Evolutionary conservation across 2,329 filamentous ascomycete species (phyloP), one percentile per base, ranked within the genome.

Genomic region (Microdochium trichocladiopsis): DNA sequence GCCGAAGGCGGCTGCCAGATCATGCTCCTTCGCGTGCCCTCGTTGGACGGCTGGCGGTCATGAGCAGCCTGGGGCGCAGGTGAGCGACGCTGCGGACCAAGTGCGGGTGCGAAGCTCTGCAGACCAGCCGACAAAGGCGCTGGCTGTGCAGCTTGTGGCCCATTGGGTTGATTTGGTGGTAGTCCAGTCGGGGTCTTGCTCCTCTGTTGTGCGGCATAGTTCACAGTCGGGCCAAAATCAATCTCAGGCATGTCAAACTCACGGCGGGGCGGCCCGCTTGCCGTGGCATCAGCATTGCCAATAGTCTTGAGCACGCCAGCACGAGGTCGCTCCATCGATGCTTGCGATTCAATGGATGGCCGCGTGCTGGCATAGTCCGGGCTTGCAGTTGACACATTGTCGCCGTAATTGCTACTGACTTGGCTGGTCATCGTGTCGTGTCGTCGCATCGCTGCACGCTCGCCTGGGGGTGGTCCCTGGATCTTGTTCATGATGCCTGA

Each of bases 161-260:
- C 51, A 24, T 59, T 53, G 2, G 57, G 55, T 48, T 64, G 52
- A 56, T 61, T 58, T 50, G 60, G 55, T 10, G 52, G 53, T 4
- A 61, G 57, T 1, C 54, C 58, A 0, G 61, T 60, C 0, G 66
- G 63, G 0, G 62, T 61, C 55, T 69, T 71, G 53, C 57, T 68
- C 5, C 65, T 58, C 2, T 65, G 56, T n/a, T 68, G 53, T 47
- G 61, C 56, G 12, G 69, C 71, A 31, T 90, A 86, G 54, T 87
- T 86, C 60, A 89, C 72, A 0, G 92, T 96, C 5, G 86, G 90
- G 0, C 93, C 93, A 69, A 96, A 96, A 66, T 96, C 86, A 56
- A 96, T 81, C 4, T 78, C 72, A 1, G 90, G 89, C 55, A 95
- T 83, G 52, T 82, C 77, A 23, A 80, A 74, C 14, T 72, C 64